Base-by-base conservation (phyloP, 805 yeast genomes). In the Candida caryicola region DNA sequence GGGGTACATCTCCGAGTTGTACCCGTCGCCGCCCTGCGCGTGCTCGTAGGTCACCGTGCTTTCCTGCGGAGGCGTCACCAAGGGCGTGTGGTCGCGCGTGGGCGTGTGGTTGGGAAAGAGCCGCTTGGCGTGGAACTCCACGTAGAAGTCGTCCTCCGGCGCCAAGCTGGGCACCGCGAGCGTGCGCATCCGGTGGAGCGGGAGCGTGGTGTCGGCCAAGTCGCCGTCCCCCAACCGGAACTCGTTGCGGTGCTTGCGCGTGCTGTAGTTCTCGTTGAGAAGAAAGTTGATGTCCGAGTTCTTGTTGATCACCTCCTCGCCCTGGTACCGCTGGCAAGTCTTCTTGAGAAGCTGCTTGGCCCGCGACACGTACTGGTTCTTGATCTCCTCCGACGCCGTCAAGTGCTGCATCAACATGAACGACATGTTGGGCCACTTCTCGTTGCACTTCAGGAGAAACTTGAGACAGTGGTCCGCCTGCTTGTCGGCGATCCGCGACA, bases 361-460 rank as follows among this genome's bases (percentile, higher is more conserved):
- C 9, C 34, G 16, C 4, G n/a, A 12, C 15, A 23, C 17, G 15
- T 36, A 17, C 10, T 36, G 29, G 19, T 37, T 28, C 12, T 33
- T 29, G 12, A 28, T 32, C 8, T 37, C 43, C 13, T 30, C 17
- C n/a, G 14, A 30, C 14, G 14, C 23, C 6, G 36, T 19, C 18
- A 44, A 39, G 33, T 29, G 44, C 16, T 36, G 23, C 12, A 41
- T 18, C 16, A 40, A 12, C 34, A 40, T 8, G 17, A 29, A 33
- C 6, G 46, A 14, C 17, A 46, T 26, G 12, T 46, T 46, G 30
- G 45, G 47, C 46, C 46, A 46, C 12, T 17, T 16, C n/a, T 31
- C 32, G n/a, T 39, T 33, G 16, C 37, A 36, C 15, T 26, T 8
- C 13, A 29, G 31, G 17, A 44, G 16, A 17, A 41, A 36, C 9